Evolutionary conservation across 345 rosid genomes (phyloP).

Genomic region (Hibiscus trionum): DNA sequence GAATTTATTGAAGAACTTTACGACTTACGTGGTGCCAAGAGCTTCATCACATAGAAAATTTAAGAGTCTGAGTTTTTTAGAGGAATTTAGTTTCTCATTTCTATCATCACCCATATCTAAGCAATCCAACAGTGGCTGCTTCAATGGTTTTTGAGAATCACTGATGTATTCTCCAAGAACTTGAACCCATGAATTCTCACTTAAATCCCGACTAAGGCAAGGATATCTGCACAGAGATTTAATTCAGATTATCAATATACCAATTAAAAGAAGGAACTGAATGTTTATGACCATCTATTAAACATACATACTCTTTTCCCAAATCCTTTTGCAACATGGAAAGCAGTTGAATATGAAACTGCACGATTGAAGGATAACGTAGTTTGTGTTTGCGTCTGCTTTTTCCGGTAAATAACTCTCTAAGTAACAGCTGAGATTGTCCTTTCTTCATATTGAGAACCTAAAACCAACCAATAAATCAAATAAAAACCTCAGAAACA

Average conservation of each 20-base stretch:
- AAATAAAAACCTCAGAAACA: neutral
- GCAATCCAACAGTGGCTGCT: constrained; percentile 12
- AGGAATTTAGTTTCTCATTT: constrained; percentile 25
- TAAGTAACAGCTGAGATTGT: constrained; percentile 5
- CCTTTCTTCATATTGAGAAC: constrained; percentile 16
- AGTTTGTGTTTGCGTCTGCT: neutral
- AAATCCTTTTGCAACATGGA: constrained; percentile 9
- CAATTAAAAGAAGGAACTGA: neutral
- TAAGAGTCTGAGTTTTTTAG: constrained; percentile 33
- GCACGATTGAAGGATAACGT: constrained; percentile 8
- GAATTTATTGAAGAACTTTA: neutral
- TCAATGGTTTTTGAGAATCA: constrained; percentile 10
- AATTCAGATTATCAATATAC: neutral
- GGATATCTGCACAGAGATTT: constrained; percentile 8
- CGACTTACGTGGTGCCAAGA: constrained; percentile 29
- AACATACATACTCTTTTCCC: constrained; percentile 10
- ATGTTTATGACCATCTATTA: neutral
- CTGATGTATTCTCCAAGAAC: constrained; percentile 17
- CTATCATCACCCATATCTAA: constrained; percentile 13
- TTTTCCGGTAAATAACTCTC: constrained; percentile 6
- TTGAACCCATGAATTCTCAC: constrained; percentile 14
- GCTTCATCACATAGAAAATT: constrained; percentile 50
- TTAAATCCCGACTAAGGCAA: neutral
- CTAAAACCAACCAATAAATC: neutral
- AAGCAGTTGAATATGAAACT: constrained; percentile 13